Evolutionary conservation across 2,329 filamentous ascomycete genomes (phyloP).

Genomic region (Phialophora expanda): DNA sequence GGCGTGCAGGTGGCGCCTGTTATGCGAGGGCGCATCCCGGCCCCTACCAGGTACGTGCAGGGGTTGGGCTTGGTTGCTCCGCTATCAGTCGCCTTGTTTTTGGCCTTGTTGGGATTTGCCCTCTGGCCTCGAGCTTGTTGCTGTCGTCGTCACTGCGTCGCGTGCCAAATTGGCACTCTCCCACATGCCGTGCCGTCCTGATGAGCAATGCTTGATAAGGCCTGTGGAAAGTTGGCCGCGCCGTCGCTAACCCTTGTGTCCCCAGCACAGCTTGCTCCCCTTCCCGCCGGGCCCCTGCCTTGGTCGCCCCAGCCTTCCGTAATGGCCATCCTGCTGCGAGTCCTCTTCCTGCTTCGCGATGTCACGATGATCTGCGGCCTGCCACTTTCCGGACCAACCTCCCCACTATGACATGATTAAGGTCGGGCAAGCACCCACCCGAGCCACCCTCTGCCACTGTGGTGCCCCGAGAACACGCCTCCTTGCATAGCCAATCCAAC

Average conservation of each 20-base stretch:
- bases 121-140: not conserved
- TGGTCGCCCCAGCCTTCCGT: slow-evolving; percentile 18
- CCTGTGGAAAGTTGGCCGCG: not conserved
- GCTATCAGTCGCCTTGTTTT: not conserved
- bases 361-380: slow-evolving; percentile 19
- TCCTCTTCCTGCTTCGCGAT: not conserved
- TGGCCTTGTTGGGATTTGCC: not conserved
- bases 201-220: not conserved
- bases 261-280: not conserved
- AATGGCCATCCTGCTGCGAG: not conserved
- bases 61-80: not conserved
- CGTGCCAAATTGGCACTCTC: slow-evolving; percentile 10
- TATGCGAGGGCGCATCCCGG: not conserved
- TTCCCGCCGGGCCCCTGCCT: slow-evolving; percentile 1
- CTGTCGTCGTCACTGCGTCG: slow-evolving; percentile 6
- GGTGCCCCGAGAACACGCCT: slow-evolving; percentile 9
- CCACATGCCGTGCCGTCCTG: not conserved
- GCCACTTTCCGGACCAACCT: slow-evolving; percentile 10
- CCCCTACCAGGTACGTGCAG: not conserved
- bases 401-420: slow-evolving; percentile 25
- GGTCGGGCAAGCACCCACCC: slow-evolving; percentile 10
- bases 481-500: slow-evolving; percentile 9
- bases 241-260: slow-evolving; percentile 1
- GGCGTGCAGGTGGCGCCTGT: not conserved
- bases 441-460: not conserved